Base-by-base conservation (phyloP, 1,284 basidiomycete species). In the Malassezia dermatis region DNA sequence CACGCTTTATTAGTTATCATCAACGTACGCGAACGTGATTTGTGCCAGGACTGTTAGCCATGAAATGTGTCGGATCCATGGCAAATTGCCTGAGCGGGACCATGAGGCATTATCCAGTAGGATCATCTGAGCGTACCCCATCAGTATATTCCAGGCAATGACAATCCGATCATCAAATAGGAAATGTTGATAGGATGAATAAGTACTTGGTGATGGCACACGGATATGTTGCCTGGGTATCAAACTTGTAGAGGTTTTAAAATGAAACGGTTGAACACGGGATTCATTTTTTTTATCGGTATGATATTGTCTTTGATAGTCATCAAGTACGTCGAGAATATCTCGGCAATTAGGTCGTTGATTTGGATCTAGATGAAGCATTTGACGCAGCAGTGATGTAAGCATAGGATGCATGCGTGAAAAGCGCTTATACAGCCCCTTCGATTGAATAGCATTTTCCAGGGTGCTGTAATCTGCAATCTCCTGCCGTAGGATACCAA, bases 401-500 rank as follows among this genome's bases (percentile, higher is more conserved):
- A 57, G 50, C 8, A 28, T 23, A 13, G 55, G 50, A 26, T 57
- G 39, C 30, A 57, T 13, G 4, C 19, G 27, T 6, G 15, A 19
- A 23, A 12, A 40, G 5, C 55, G 49, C n/a, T 23, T n/a, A 2
- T 13, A 17, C 3, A 41, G 30, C 13, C 49, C 49, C 26, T 50
- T 42, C 4, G 11, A n/a, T 4, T 13, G 28, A 12, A 53, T 53
- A 15, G n/a, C 19, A 11, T 10, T 39, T 27, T 28, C 12, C n/a
- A 39, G n/a, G 26, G 30, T 23, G 21, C 24, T 15, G 23, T 91
- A 94, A 2, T 69, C 63, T 47, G 80, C 60, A n/a, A 94, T 86
- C 69, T 89, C 87, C 19, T 77, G 78, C 62, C 88, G 83, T 28
- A 95, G 76, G 35, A 74, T 74, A 42, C 81, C 79, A 75, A 86